These are phyloP conservation scores for Solanum paucissectum DNA, from an alignment of 257 asterid genomes.

Conservation along the genomic window DNA sequence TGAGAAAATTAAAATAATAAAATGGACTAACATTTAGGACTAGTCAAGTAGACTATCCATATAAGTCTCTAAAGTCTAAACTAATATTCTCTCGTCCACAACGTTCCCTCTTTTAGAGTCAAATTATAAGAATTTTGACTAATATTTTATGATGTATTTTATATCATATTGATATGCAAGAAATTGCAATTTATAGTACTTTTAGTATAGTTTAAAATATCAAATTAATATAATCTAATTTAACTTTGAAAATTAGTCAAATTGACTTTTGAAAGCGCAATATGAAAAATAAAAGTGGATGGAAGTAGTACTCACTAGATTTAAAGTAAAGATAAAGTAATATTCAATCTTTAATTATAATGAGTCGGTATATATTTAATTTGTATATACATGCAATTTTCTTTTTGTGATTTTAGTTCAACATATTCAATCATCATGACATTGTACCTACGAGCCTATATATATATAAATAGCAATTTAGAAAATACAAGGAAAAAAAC, in stretches of 20 bases:
- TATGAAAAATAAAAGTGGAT: fast-evolving
- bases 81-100: no score
- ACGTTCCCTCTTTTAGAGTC: no score
- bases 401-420: neutral
- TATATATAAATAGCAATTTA: neutral
- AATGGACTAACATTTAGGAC: neutral
- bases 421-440: neutral
- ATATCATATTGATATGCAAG: no score
- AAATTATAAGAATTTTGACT: no score
- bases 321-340: neutral
- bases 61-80: no score
- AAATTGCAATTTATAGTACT: no score
- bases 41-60: neutral
- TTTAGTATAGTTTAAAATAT: no score
- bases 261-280: no score
- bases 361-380: neutral
- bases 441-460: neutral
- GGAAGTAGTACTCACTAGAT: neutral
- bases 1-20: neutral
- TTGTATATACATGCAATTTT: neutral
- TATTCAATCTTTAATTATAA: neutral
- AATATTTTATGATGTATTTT: no score
- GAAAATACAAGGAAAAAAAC: neutral
- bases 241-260: no score
- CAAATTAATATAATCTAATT: no score